Conservation (phyloP, 2,329 filamentous ascomycete genomes). For the Calonectria honghensis region DNA sequence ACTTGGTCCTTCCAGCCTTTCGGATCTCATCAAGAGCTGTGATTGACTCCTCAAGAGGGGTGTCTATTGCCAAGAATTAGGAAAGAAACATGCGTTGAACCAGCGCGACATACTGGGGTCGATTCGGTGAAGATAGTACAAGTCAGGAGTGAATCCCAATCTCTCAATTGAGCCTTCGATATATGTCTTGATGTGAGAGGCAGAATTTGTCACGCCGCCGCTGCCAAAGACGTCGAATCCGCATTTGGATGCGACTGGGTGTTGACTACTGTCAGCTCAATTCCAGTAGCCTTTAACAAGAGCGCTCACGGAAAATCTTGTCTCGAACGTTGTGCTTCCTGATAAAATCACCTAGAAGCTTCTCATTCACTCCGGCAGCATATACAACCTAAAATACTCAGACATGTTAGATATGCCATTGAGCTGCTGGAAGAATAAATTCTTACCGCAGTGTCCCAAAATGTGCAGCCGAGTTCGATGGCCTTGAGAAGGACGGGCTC, state of each 20-base stretch:
- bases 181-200: slow-evolving; percentile 67
- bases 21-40: slow-evolving; percentile 67
- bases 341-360: slow-evolving; percentile 70
- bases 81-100: not conserved
- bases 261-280: not conserved
- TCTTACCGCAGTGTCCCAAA: slow-evolving; percentile 32
- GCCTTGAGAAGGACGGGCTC: slow-evolving; percentile 33
- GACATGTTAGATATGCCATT: not conserved
- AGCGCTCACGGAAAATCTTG: slow-evolving; percentile 66
- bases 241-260: slow-evolving; percentile 70
- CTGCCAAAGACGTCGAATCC: slow-evolving; percentile 62
- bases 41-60: slow-evolving; percentile 68
- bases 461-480: slow-evolving; percentile 28
- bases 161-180: slow-evolving; percentile 70
- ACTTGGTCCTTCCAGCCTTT: slow-evolving; percentile 68
- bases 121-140: slow-evolving; percentile 67
- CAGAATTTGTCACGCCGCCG: slow-evolving; percentile 64
- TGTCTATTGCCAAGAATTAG: slow-evolving; percentile 50
- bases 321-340: slow-evolving; percentile 69
- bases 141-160: slow-evolving; percentile 67
- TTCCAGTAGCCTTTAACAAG: not conserved
- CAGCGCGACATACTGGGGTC: slow-evolving; percentile 62
- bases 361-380: slow-evolving; percentile 68
- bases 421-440: too few species aligned
- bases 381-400: slow-evolving; percentile 63